Conservation (phyloP, 176 grass and related monocot species). For the Carex myosuroides region DNA sequence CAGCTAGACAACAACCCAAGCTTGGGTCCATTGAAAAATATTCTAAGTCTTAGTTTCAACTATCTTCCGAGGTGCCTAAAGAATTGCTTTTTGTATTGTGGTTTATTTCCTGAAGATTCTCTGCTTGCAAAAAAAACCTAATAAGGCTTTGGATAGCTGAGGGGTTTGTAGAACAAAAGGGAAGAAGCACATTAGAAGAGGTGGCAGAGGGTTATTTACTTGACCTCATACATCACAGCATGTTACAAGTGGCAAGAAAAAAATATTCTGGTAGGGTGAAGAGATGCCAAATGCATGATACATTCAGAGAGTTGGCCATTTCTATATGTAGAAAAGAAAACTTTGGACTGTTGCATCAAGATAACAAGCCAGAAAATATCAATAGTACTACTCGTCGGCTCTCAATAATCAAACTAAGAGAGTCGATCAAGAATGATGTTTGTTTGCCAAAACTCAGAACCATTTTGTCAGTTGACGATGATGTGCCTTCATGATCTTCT, state of each 20-base stretch:
- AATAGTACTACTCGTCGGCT: background rate
- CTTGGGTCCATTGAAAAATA: too few relatives aligned
- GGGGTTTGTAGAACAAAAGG: constrained; percentile 12
- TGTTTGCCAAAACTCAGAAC: too few relatives aligned
- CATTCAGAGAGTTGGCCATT: constrained; percentile 32
- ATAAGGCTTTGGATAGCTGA: constrained; percentile 34
- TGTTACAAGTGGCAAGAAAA: constrained; percentile 3
- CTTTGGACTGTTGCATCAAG: constrained; percentile 14
- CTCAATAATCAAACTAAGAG: background rate
- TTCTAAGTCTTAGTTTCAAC: too few relatives aligned
- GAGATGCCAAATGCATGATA: constrained; percentile 37
- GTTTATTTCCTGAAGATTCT: constrained; percentile 19
- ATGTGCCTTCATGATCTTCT: too few relatives aligned
- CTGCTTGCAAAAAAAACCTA: background rate
- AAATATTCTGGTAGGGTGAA: background rate
- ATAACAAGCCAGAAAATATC: background rate
- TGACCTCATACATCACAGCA: constrained; percentile 17
- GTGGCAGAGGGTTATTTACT: constrained; percentile 17
- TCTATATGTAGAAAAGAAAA: constrained; percentile 10
- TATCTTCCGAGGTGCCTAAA: too few relatives aligned
- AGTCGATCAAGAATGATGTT: too few relatives aligned
- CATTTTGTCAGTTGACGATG: too few relatives aligned
- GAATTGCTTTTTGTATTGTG: too few relatives aligned
- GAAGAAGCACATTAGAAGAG: constrained; percentile 23
- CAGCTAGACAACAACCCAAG: too few relatives aligned